phyloP scores from a whole-genome alignment of 177 flowering plant species.

The Tripterygium wilfordii region DNA sequence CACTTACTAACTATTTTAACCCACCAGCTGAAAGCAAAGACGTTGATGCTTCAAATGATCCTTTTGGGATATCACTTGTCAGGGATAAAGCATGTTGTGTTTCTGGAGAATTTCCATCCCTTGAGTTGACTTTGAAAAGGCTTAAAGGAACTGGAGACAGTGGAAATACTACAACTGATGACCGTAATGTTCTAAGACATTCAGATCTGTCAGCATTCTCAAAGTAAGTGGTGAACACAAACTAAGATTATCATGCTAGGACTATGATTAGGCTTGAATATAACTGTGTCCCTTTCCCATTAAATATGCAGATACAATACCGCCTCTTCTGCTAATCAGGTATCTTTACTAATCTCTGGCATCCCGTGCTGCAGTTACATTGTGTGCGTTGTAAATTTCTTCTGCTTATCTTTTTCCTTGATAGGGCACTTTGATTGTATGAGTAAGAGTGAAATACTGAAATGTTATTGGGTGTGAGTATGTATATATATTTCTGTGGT shows the following conservation, averaged over 20 bases:
- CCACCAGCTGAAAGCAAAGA: slow-evolving; percentile 9
- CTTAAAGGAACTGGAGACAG: slow-evolving; percentile 16
- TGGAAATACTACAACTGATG: slow-evolving; percentile 12
- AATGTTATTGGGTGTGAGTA: background rate
- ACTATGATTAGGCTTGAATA: background rate
- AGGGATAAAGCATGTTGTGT: slow-evolving; percentile 12
- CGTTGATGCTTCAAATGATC: slow-evolving; percentile 8
- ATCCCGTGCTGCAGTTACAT: background rate
- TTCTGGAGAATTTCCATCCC: slow-evolving; percentile 18
- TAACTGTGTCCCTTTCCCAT: background rate
- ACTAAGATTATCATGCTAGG: background rate
- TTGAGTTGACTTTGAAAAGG: slow-evolving; percentile 25
- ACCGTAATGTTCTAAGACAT: slow-evolving; percentile 28
- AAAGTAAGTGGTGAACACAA: slow-evolving; percentile 20
- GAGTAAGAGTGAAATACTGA: background rate
- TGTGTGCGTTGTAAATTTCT: background rate
- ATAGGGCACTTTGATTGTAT: no score
- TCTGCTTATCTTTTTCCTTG: background rate
- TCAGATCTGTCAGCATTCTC: slow-evolving; percentile 39
- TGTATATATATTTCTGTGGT: background rate
- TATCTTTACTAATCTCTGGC: slow-evolving; percentile 3
- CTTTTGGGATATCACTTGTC: slow-evolving; percentile 10
- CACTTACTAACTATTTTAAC: slow-evolving; percentile 1
- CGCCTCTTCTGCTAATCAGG: slow-evolving; percentile 28
- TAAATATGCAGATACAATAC: slow-evolving; percentile 25